Conservation (phyloP, 257 asterid species). For the Vinca minor region DNA sequence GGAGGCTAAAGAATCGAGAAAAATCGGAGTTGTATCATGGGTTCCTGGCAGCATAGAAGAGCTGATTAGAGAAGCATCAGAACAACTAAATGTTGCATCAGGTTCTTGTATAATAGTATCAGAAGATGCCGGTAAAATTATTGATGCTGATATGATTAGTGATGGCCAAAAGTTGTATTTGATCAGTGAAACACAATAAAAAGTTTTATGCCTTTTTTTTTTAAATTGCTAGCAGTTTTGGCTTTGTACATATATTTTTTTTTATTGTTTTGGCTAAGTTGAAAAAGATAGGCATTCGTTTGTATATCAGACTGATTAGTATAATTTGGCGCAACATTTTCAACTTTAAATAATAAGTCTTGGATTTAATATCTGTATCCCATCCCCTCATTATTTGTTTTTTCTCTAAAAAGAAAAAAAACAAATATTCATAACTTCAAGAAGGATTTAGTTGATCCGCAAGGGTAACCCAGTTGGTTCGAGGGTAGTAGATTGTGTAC, state of each 20-base stretch:
- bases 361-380: no score
- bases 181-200: conserved; percentile 33
- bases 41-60: conserved; percentile 59
- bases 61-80: conserved; percentile 44
- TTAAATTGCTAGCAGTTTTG: background rate
- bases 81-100: conserved; percentile 32
- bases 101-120: conserved; percentile 40
- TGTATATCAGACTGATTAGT: no score
- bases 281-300: no score
- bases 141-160: conserved; percentile 51
- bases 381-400: no score
- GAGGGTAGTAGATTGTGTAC: no score
- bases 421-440: no score
- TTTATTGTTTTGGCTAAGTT: no score
- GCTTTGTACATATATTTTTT: background rate
- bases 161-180: conserved; percentile 62
- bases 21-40: conserved; percentile 67
- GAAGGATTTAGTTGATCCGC: no score
- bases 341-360: no score
- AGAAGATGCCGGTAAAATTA: conserved; percentile 79
- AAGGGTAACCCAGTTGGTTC: no score
- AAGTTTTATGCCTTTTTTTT: background rate
- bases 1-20: conserved; percentile 45
- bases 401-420: no score
- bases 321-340: no score